Base-by-base conservation (phyloP, 2,329 filamentous ascomycete species). In the Fusarium ambrosium region DNA sequence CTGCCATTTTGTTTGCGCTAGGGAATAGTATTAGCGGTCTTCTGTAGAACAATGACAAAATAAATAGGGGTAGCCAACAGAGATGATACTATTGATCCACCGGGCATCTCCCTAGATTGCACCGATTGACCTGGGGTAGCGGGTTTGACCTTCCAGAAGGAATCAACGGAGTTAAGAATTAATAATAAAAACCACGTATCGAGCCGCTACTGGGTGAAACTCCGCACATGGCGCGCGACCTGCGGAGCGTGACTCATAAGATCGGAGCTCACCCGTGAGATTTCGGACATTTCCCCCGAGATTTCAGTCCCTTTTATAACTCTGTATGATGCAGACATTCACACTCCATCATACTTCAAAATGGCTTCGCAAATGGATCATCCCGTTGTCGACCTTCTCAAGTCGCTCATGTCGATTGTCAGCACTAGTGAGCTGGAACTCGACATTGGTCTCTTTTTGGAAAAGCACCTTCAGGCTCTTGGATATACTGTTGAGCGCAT, bases 361-460 rank as follows among this genome's bases (percentile, higher is more conserved):
- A 58, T 58, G 59, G 32, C 62, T 39, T 27, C 24, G 18, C 56
- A 27, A 61, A 70, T 70, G 71, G 68, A 71, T 29, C 68, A 78
- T 64, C 77, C 70, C 2, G 79, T 78, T 5, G 74, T 82, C 22
- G 61, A 74, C 29, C 78, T 84, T 32, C 73, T 83, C 18, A 76
- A 80, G 59, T 75, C 77, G 29, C 79, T 84, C 32, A 84, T 84
- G 76, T 78, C 80, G 59, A 81, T 83, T 60, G 80, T 80, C 55
- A 82, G 80, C 66, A 83, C 78, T 32, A 84, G 82, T 67, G 81
- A 84, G 56, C 74, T 82, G 36, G 82, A 84, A 70, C 75, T 81
- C 39, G 77, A 77, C n/a, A 81, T 84, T 45, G 81, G 82, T n/a
- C 51, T 77, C 45, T 83, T 82, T 63, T 71, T 84, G 11, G 79